Evolutionary conservation across 176 grass and related monocot species (phyloP).

Genomic region (Puccinellia tenuiflora): DNA sequence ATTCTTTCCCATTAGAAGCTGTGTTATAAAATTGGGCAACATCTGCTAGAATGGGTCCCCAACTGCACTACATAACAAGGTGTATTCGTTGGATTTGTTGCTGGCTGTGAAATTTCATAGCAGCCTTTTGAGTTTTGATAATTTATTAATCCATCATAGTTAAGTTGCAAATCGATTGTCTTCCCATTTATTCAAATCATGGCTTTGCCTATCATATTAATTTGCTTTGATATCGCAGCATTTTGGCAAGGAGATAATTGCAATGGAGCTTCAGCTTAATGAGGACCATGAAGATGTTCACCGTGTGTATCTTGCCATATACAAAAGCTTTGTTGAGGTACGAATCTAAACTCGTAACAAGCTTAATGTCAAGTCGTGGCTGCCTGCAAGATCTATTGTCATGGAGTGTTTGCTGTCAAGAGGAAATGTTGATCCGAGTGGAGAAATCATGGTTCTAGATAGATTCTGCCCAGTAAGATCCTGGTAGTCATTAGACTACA

Average conservation of each 20-base stretch:
- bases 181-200: neutral
- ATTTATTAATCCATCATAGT: neutral
- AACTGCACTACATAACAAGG: neutral
- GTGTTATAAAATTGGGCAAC: neutral
- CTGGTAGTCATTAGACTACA: neutral
- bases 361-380: conserved; percentile 81
- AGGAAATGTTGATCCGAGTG: conserved; percentile 70
- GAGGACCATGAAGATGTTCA: conserved; percentile 86
- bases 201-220: neutral
- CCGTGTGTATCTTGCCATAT: conserved; percentile 75
- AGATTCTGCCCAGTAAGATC: conserved; percentile 82
- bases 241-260: conserved; percentile 97
- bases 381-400: conserved; percentile 92
- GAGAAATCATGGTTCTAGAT: conserved; percentile 93
- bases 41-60: neutral
- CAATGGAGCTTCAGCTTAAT: conserved; percentile 74
- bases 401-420: conserved; percentile 76
- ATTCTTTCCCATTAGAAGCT: neutral
- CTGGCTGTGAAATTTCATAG: neutral
- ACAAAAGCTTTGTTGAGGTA: conserved; percentile 98
- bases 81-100: neutral
- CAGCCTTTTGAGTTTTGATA: neutral
- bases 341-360: neutral
- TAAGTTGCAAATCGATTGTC: neutral
- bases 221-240: conserved; percentile 45